These are phyloP conservation scores for Exophiala calicioides DNA, from an alignment of 2,329 filamentous ascomycete genomes.

Conservation along the genomic window DNA sequence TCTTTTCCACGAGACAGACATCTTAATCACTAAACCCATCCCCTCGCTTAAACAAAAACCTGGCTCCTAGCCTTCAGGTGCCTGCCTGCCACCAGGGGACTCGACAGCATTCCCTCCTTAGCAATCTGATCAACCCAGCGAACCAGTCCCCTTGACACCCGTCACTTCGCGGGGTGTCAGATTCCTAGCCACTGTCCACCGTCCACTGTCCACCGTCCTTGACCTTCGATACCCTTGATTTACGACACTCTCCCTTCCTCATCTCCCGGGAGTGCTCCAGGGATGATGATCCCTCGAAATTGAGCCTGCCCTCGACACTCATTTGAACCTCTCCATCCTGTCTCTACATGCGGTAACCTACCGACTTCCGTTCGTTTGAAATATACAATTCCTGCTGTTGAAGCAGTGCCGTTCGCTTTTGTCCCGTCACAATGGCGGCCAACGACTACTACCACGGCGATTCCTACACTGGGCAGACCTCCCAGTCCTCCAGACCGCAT, in stretches of 20 bases:
- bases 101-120: background rate
- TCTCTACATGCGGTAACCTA: background rate
- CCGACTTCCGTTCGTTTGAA: background rate
- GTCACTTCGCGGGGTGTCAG: constrained; percentile 2
- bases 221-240: background rate
- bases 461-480: constrained; percentile 21
- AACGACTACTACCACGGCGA: constrained; percentile 68
- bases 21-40: too few species aligned
- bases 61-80: background rate
- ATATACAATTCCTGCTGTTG: background rate
- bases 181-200: background rate
- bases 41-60: background rate
- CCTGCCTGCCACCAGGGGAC: background rate
- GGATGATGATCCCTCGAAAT: background rate
- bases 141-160: constrained; percentile 1
- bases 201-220: background rate
- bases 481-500: constrained; percentile 10
- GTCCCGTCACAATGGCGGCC: constrained; percentile 55
- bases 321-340: background rate
- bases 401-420: constrained; percentile 8
- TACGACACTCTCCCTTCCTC: constrained; percentile 1
- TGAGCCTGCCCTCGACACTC: background rate
- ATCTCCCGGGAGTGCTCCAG: too few species aligned
- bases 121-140: constrained; percentile 8
- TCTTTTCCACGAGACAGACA: too few species aligned